Evolutionary conservation across 2,329 filamentous ascomycete species (phyloP), one percentile per base, ranked within the genome.

Genomic region (Colletotrichum horii): DNA sequence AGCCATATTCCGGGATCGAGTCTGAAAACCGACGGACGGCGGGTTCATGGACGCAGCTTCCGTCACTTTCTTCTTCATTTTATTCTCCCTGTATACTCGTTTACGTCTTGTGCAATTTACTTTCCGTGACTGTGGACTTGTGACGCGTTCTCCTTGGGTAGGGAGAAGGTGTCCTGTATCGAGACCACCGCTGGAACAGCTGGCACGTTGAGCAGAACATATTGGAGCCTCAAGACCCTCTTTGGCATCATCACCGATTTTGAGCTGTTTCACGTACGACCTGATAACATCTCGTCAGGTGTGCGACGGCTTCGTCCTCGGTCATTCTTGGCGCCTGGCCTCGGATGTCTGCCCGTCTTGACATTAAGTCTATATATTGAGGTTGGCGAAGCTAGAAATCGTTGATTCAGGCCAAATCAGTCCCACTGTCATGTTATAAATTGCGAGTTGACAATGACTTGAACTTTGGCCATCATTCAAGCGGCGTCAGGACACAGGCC

Each of bases 241-340:
- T n/a, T n/a, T n/a, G 4, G 8, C 11, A 12, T 32, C 2, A 32
- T 12, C 8, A 9, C 8, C 30, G 30, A 32, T 32, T 32, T 32
- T 9, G 9, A 32, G 30, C 11, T 9, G 11, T 11, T 3, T 3
- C 30, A 32, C 3, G 11, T 4, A 11, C 8, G 30, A 32, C 30
- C 30, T 32, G 8, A 32, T 12, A 32, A 9, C 30, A 32, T 32
- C 3, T 14, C n/a, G 19, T 4, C 0, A 48, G 43, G 8, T 48
- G 6, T 8, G 6, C 43, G 3, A 48, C 2, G 43, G 43, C 3
- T 2, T 48, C 0, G n/a, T 22, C 43, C 6, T 2, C 4, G 0
- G 14, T 11, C 2, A 14, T 22, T 22, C 1, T 0, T n/a, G 22
- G n/a, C 19, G 19, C 19, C 3, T 48, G 19, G 9, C 19, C 43